Base-by-base conservation (phyloP, 495 filamentous ascomycete genomes). In the Xylaria acuta region DNA sequence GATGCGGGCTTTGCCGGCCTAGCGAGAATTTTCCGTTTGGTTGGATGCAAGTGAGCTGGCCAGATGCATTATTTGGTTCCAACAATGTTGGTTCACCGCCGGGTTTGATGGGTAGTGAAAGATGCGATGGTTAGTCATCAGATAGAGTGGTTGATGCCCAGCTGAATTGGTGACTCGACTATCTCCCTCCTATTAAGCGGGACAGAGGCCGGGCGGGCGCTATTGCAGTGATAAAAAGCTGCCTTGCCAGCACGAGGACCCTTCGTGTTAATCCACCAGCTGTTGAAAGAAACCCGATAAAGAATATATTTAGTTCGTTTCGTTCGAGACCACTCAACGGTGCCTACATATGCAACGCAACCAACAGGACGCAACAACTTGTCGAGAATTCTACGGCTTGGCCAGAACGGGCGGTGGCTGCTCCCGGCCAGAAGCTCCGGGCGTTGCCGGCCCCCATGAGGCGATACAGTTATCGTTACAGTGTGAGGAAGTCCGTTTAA, bases 391-490 rank as follows among this genome's bases (percentile, higher is more conserved):
- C n/a, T 22, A 60, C 58, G 27, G 58, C 32, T 18, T 60, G 32
- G 32, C 18, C 58, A 38, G 5, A 16, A 56, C 18, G 5, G 34
- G 32, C 22, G 59, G 38, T 41, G 38, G 20, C 34, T 56, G 65
- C 65, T 53, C 32, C 30, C n/a, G 49, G 49, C 32, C 20, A 67
- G 47, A 38, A 56, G 16, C 34, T 34, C 36, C 65, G 65, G 65
- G 49, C 65, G 47, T 67, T 54, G 49, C 65, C 65, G 65, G 49
- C 51, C 49, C n/a, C 34, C 41, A 38, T 49, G 25, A 38, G 5
- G 25, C n/a, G 34, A 38, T 41, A 69, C 67, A 49, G 67, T 69
- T 60, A 69, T 69, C 67, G 5, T 5, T 18, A 69, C 67, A 69
- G 67, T 69, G 1, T 30, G 36, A 3, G 1, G 1, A 56, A 4